Conservation (phyloP, 805 yeast genomes). For the Pachysolen tannophilus region DNA sequence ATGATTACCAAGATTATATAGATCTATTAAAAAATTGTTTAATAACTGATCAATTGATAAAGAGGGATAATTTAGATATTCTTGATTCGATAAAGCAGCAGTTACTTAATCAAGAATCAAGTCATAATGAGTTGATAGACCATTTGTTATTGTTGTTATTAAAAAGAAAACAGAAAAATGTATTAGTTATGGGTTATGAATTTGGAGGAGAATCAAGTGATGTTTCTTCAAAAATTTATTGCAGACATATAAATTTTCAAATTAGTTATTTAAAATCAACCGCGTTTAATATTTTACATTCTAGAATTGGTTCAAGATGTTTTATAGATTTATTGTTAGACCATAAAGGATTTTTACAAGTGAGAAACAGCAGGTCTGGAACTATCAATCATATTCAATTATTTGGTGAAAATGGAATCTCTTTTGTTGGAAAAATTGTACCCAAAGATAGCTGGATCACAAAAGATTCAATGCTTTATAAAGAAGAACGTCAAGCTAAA, state of each 20-base stretch:
- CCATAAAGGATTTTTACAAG: conserved; percentile 21
- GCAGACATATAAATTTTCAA: conserved; percentile 28
- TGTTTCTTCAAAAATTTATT: conserved; percentile 21
- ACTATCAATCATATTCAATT: conserved; percentile 15
- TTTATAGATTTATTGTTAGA: conserved; percentile 34
- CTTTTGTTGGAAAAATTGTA: background rate
- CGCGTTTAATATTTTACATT: conserved; percentile 35
- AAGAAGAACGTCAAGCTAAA: conserved; percentile 11
- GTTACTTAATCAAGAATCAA: conserved; percentile 2
- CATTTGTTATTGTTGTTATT: conserved; percentile 26
- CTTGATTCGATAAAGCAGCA: background rate
- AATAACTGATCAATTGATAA: background rate
- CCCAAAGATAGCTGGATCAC: conserved; percentile 6
- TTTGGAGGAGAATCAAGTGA: conserved; percentile 22
- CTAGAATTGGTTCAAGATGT: conserved; percentile 26
- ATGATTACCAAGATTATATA: background rate
- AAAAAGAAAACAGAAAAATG: conserved; percentile 24
- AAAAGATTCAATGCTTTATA: conserved; percentile 19
- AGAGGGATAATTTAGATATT: background rate
- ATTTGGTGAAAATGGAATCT: conserved; percentile 16
- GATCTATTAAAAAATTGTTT: background rate
- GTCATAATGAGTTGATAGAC: conserved; percentile 32
- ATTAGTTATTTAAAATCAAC: conserved; percentile 32
- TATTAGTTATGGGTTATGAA: conserved; percentile 34
- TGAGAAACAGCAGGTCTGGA: conserved; percentile 17